A percentile compares a stretch with the other conserved stretches of the same genome.
Conservation (phyloP, 192 early-diverging fungal genomes). For the Funneliformis mosseae region DNA sequence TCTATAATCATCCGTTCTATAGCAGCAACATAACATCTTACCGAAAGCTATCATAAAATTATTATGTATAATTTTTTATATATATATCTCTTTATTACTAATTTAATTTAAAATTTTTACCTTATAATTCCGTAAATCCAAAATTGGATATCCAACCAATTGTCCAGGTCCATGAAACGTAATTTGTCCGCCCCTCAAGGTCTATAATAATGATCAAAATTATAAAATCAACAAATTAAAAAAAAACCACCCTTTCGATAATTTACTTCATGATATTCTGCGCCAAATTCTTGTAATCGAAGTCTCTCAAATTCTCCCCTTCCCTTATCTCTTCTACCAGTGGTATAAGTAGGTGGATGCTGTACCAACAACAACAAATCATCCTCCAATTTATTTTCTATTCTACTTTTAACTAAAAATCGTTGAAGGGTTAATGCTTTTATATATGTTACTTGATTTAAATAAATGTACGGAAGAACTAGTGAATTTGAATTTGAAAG, state of each 20-base stretch:
- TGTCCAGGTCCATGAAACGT: slow-evolving; percentile 99
- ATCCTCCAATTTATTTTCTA: slow-evolving; percentile 45
- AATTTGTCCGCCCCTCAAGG: slow-evolving; percentile 86
- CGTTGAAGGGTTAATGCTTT: slow-evolving; percentile 63
- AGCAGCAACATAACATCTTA: slow-evolving; percentile 75
- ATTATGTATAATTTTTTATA: background rate
- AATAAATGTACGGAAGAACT: slow-evolving; percentile 43
- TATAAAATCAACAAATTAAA: background rate
- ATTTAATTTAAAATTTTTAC: slow-evolving; percentile 47
- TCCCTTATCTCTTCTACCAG: slow-evolving; percentile 80
- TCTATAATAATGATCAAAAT: slow-evolving; percentile 46
- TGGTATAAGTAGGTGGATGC: slow-evolving; percentile 91
- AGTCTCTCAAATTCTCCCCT: slow-evolving; percentile 35
- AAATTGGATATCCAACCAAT: slow-evolving; percentile 91
- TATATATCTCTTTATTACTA: background rate
- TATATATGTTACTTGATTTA: slow-evolving; percentile 56
- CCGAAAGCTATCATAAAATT: slow-evolving; percentile 51
- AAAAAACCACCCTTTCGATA: slow-evolving; percentile 5
- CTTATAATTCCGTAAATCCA: slow-evolving; percentile 73
- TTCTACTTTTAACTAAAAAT: slow-evolving; percentile 48
- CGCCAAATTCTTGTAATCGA: slow-evolving; percentile 64
- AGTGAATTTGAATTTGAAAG: background rate
- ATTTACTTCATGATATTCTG: slow-evolving; percentile 68
- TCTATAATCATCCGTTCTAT: slow-evolving; percentile 81
- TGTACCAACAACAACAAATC: slow-evolving; percentile 66